Evolutionary conservation across 2,329 filamentous ascomycete genomes (phyloP).

Genomic region (Pseudogymnoascus destructans): DNA sequence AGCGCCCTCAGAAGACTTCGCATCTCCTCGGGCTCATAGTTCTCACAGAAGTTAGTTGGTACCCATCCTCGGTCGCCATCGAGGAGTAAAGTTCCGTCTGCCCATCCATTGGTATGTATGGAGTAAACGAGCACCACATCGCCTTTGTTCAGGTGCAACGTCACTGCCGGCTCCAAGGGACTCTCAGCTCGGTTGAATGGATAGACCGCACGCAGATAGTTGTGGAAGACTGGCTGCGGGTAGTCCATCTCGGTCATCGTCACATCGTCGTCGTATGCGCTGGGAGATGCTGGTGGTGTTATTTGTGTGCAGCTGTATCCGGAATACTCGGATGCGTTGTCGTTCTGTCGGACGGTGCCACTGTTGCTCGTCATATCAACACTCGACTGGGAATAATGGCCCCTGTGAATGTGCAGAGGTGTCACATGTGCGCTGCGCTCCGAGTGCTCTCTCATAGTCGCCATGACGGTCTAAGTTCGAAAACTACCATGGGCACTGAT

Average conservation of each 20-base stretch:
- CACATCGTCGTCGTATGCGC: slow-evolving; percentile 40
- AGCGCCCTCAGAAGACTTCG: slow-evolving; percentile 72
- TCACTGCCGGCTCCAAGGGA: slow-evolving; percentile 72
- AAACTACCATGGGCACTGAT: background rate
- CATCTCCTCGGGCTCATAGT: slow-evolving; percentile 83
- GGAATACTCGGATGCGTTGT: slow-evolving; percentile 12
- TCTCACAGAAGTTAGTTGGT: slow-evolving; percentile 95
- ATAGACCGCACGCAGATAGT: slow-evolving; percentile 89
- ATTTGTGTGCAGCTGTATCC: slow-evolving; percentile 38
- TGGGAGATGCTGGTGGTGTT: slow-evolving; percentile 65
- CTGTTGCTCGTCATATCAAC: background rate
- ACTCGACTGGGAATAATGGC: slow-evolving; percentile 6
- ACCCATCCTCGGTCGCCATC: slow-evolving; percentile 88
- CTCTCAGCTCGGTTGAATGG: slow-evolving; percentile 66
- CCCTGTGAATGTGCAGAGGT: slow-evolving; percentile 6
- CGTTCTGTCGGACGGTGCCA: background rate
- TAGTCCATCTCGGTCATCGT: slow-evolving; percentile 30
- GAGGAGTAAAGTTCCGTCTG: slow-evolving; percentile 79
- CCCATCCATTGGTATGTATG: slow-evolving; percentile 96
- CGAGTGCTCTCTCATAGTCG: slow-evolving; percentile 9
- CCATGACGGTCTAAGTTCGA: slow-evolving; percentile 5
- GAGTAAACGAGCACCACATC: slow-evolving; percentile 92
- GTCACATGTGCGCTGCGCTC: background rate
- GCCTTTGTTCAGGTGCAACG: slow-evolving; percentile 74
- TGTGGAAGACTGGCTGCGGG: slow-evolving; percentile 64